These are phyloP conservation scores for Pholiota molesta DNA, from an alignment of 768 basidiomycete genomes.

Conservation along the genomic window DNA sequence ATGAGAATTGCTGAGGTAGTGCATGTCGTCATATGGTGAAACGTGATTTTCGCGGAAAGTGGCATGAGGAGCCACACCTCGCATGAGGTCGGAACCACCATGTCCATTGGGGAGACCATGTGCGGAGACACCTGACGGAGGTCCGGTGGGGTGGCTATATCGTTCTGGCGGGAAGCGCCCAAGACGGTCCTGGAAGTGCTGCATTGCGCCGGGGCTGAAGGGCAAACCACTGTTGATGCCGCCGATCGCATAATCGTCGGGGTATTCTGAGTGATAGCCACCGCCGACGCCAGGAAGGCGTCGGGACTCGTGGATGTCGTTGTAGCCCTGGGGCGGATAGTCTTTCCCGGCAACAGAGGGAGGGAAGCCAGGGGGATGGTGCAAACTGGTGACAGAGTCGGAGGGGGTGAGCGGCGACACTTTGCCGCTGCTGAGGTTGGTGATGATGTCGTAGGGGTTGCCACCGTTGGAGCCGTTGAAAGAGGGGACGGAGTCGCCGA, in stretches of 20 bases:
- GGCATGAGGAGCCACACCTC: slow-evolving; percentile 71
- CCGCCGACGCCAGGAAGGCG: slow-evolving; percentile 32
- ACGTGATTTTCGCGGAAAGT: slow-evolving; percentile 62
- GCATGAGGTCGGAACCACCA: slow-evolving; percentile 48
- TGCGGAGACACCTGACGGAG: slow-evolving; percentile 44
- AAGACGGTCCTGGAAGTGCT: slow-evolving; percentile 62
- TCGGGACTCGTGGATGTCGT: slow-evolving; percentile 58
- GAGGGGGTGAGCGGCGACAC: slow-evolving; percentile 75
- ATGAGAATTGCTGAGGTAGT: slow-evolving; percentile 55
- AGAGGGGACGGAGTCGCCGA: slow-evolving; percentile 60
- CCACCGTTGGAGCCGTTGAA: slow-evolving; percentile 54
- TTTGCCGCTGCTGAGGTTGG: slow-evolving; percentile 68
- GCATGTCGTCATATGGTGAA: slow-evolving; percentile 60
- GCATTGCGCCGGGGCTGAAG: slow-evolving; percentile 52
- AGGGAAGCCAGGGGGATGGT: slow-evolving; percentile 56
- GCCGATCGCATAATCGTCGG: slow-evolving; percentile 64
- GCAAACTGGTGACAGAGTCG: slow-evolving; percentile 62
- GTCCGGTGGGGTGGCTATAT: slow-evolving; percentile 46
- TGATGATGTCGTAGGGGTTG: slow-evolving; percentile 67
- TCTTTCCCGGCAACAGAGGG: slow-evolving; percentile 54
- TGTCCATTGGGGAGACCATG: slow-evolving; percentile 52
- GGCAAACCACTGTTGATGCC: slow-evolving; percentile 50
- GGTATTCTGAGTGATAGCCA: slow-evolving; percentile 60
- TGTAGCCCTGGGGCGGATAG: slow-evolving; percentile 55
- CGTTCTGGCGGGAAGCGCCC: slow-evolving; percentile 60